Evolutionary conservation across 1,284 basidiomycete genomes (phyloP), one percentile per base, ranked within the genome.

Genomic region (Nidula niveotomentosa): DNA sequence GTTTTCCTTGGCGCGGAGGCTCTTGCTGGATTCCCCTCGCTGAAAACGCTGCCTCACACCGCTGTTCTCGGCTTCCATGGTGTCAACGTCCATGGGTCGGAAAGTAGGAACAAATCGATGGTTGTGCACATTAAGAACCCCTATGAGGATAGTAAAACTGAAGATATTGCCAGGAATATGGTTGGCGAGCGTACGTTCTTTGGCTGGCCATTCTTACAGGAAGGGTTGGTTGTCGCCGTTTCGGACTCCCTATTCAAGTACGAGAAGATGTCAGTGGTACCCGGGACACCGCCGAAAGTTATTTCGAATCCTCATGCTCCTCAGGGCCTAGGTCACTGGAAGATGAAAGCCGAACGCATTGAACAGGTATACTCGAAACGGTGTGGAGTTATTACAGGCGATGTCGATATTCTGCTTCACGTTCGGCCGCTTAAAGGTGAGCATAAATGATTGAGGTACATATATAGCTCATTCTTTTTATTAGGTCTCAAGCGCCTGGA

Each of bases 181-280:
- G 76, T 96, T 50, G 93, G 90, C 17, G 78, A 88, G 65, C 83
- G 91, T 46, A 88, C 85, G 0, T 98, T 91, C 69, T 78, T 91
- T 57, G 86, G 87, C 36, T 99, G 96, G 95, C 97, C 97, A 0
- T 99, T 96, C 79, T 76, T 99, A 48, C 88, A 91, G 62, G 97
- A 99, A 71, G 96, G 93, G 2, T 76, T 88, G 61, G 93, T 98
- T 1, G 85, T 88, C 1, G 91, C 86, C 17, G 80, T 99, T 10
- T 96, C 94, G 5, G 95, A 99, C 69, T 83, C 87, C 49, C 70
- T 92, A 60, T 94, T 95, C 84, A 90, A 85, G 68, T 96, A 96
- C 68, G 91, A 94, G 72, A 86, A 88, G 69, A 68, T 85, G 57
- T 69, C 73, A 10, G 68, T 86, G 44, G 76, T 84, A 48, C 82